Evolutionary conservation across 345 rosid genomes (phyloP).

Genomic region (Heritiera littoralis): DNA sequence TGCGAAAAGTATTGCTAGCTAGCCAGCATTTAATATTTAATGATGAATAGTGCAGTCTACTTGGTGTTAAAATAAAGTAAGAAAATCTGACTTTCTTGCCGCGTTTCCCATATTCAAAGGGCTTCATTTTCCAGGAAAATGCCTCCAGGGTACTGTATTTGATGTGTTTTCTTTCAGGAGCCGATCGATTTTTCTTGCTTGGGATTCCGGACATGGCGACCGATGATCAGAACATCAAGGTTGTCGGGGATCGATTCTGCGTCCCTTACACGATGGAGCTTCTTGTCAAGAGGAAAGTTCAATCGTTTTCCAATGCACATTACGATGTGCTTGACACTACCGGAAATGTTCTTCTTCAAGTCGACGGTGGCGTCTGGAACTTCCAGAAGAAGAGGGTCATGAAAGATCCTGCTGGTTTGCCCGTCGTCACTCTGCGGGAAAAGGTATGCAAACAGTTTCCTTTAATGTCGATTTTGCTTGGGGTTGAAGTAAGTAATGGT

Average conservation of each 20-base stretch:
- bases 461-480: not conserved
- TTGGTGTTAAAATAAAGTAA: not conserved
- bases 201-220: not conserved
- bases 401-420: conserved; percentile 69
- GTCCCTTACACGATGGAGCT: conserved; percentile 61
- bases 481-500: not conserved
- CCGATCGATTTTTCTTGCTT: too few species aligned
- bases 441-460: conserved; percentile 41
- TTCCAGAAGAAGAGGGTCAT: conserved; percentile 50
- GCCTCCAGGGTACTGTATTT: not conserved
- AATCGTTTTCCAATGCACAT: conserved; percentile 41
- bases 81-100: not conserved
- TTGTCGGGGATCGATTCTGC: conserved; percentile 60
- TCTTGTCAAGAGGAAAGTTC: conserved; percentile 56
- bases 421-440: conserved; percentile 60
- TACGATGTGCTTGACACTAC: conserved; percentile 53
- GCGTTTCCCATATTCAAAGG: not conserved
- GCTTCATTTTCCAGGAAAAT: conserved; percentile 12
- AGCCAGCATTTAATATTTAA: too few species aligned
- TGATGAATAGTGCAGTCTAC: not conserved
- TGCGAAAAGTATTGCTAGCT: not conserved
- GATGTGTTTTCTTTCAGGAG: not conserved
- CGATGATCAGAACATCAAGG: conserved; percentile 41
- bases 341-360: conserved; percentile 65
- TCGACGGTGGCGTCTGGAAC: conserved; percentile 68